A percentile compares a stretch with the other conserved stretches of the same genome.
These are phyloP conservation scores for Neostapfia colusana DNA, from an alignment of 176 grass and related monocot genomes.

Conservation along the genomic window DNA sequence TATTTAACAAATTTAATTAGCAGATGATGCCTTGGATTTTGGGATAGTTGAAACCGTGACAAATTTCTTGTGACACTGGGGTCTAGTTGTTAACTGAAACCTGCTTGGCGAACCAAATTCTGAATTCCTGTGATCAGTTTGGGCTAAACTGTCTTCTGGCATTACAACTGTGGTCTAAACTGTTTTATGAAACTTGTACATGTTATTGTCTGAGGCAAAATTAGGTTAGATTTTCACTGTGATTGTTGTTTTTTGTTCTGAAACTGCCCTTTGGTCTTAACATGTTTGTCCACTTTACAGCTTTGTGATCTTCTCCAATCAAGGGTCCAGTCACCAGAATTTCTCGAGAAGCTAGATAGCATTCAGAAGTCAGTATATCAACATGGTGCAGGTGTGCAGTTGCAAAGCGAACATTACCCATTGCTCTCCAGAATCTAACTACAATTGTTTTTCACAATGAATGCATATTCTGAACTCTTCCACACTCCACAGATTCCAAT, in stretches of 20 bases:
- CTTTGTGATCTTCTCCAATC: slow-evolving; percentile 86
- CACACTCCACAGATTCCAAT: not conserved
- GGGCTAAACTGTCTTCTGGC: not conserved
- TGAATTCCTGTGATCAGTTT: not conserved
- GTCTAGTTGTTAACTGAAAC: not conserved
- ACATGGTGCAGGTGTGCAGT: slow-evolving; percentile 40
- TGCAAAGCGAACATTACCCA: not conserved
- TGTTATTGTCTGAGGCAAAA: not conserved
- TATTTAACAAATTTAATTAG: not conserved
- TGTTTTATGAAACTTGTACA: not conserved
- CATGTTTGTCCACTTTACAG: slow-evolving; percentile 36
- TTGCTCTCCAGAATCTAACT: not conserved
- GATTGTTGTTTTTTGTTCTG: not conserved
- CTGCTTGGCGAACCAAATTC: not conserved
- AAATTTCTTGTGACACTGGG: not conserved
- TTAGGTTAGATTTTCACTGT: not conserved
- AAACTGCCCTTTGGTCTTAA: not conserved
- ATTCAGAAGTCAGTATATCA: slow-evolving; percentile 67
- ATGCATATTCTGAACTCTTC: not conserved
- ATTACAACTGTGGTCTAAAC: not conserved
- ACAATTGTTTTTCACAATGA: not conserved
- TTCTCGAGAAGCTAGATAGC: slow-evolving; percentile 81
- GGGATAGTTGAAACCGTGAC: not conserved
- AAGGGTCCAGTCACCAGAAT: slow-evolving; percentile 86
- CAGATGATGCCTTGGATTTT: not conserved